Evolutionary conservation across 495 filamentous ascomycete species (phyloP).

Genomic region (Lophium mytilinum): DNA sequence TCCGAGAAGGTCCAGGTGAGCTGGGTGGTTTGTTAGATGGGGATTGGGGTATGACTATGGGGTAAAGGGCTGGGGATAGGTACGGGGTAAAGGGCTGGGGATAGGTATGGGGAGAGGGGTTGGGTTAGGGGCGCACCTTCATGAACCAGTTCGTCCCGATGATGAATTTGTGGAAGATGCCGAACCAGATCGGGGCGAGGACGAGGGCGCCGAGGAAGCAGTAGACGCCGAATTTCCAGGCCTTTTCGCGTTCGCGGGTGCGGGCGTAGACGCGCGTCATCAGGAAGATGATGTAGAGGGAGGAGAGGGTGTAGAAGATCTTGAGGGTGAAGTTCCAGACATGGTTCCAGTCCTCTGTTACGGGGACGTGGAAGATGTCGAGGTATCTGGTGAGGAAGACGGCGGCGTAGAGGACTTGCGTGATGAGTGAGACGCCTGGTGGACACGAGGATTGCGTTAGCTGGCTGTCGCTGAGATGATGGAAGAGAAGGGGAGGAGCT

Average conservation of each 20-base stretch:
- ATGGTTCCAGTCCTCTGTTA: slow-evolving; percentile 15
- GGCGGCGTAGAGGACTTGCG: slow-evolving; percentile 75
- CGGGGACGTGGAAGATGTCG: slow-evolving; percentile 54
- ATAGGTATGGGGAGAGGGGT: too few relatives aligned
- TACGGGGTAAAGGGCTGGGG: too few relatives aligned
- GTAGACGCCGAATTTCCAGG: slow-evolving; percentile 74
- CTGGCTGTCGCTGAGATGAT: slow-evolving; percentile 12
- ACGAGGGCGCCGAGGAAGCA: slow-evolving; percentile 52
- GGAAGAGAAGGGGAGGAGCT: background rate
- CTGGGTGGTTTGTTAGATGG: slow-evolving; percentile 43
- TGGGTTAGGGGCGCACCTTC: slow-evolving; percentile 39
- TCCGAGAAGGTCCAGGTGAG: slow-evolving; percentile 77
- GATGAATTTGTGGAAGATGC: slow-evolving; percentile 45
- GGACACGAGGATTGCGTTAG: background rate
- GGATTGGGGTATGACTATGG: too few relatives aligned
- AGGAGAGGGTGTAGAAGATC: slow-evolving; percentile 75
- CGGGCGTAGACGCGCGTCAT: slow-evolving; percentile 84
- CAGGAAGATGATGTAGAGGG: slow-evolving; percentile 77
- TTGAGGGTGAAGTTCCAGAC: slow-evolving; percentile 70
- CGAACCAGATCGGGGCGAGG: slow-evolving; percentile 56
- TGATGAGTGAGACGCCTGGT: slow-evolving; percentile 84
- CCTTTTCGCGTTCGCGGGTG: slow-evolving; percentile 79
- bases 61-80: too few relatives aligned
- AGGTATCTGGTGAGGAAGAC: slow-evolving; percentile 87
- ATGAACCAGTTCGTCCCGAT: slow-evolving; percentile 38